phyloP scores from a whole-genome alignment of 2,329 filamentous ascomycete genomes.

The Sporothrix sp. region DNA sequence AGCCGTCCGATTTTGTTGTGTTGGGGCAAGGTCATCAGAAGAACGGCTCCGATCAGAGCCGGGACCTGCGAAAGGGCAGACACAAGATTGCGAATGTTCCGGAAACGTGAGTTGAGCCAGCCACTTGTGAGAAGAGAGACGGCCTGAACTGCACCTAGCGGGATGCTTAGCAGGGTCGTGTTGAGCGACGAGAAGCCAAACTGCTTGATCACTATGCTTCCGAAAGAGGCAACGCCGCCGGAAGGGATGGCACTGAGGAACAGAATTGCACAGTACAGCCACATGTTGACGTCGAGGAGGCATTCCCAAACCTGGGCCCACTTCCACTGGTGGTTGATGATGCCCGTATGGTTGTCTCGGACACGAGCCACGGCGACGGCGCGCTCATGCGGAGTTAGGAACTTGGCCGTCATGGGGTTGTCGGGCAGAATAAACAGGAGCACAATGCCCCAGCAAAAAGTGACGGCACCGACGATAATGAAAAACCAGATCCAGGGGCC shows the following conservation, averaged over 20 bases:
- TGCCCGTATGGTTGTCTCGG: conserved; percentile 29
- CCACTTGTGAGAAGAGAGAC: conserved; percentile 47
- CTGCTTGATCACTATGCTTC: conserved; percentile 40
- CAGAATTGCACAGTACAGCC: conserved; percentile 24
- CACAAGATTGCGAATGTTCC: conserved; percentile 35
- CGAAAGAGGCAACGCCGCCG: conserved; percentile 30
- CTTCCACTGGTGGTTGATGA: conserved; percentile 30
- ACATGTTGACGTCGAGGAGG: conserved; percentile 21
- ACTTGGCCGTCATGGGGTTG: conserved; percentile 25
- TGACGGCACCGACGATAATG: conserved; percentile 16
- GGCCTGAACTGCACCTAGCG: conserved; percentile 50
- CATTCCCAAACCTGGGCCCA: conserved; percentile 23
- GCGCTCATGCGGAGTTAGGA: conserved; percentile 27
- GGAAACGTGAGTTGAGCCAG: conserved; percentile 32
- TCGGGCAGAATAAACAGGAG: conserved; percentile 26
- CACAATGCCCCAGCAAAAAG: conserved; percentile 5
- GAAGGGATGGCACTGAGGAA: conserved; percentile 23
- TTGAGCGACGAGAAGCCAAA: conserved; percentile 48
- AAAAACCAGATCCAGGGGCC: conserved; percentile 10
- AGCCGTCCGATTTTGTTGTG: conserved; percentile 38
- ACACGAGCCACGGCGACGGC: conserved; percentile 30
- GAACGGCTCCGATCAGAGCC: conserved; percentile 30
- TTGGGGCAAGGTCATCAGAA: conserved; percentile 38
- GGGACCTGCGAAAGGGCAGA: conserved; percentile 29
- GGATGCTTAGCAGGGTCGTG: conserved; percentile 51